Conservation (phyloP, 306 rosid species). For the Quercus alba region DNA sequence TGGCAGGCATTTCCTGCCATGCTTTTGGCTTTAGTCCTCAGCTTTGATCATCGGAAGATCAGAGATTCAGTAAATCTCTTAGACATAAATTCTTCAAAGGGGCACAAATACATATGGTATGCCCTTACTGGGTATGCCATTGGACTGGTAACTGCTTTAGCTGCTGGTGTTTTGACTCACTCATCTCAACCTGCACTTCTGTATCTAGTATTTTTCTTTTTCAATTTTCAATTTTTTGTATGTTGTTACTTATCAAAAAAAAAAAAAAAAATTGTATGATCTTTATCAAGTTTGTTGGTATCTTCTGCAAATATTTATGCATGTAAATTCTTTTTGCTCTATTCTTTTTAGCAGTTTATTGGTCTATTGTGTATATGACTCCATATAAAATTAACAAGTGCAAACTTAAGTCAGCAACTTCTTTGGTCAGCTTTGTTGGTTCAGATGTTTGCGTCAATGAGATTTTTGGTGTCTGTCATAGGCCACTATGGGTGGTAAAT, state of each 20-base stretch:
- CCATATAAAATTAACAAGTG: not conserved
- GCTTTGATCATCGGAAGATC: constrained; percentile 86
- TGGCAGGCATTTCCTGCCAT: constrained; percentile 91
- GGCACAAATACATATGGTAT: constrained; percentile 97
- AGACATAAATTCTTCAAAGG: constrained; percentile 78
- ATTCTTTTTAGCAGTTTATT: not conserved
- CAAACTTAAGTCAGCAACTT: not conserved
- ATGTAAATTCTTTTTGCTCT: not conserved
- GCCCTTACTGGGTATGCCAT: constrained; percentile 94
- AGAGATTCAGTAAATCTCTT: constrained; percentile 59
- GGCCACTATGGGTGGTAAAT: not conserved
- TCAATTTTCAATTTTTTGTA: not conserved
- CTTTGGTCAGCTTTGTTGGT: not conserved
- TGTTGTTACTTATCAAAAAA: not conserved
- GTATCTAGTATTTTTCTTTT: constrained; percentile 64
- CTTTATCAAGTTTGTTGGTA: not conserved
- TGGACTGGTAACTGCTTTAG: constrained; percentile 82
- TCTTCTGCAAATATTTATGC: not conserved
- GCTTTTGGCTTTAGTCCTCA: constrained; percentile 93
- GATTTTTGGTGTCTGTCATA: not conserved
- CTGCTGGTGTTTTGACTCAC: constrained; percentile 89
- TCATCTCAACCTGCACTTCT: constrained; percentile 97
- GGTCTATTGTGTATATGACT: not conserved
- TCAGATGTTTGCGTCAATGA: not conserved
- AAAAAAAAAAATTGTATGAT: not conserved